Evolutionary conservation across 441 rosid species (phyloP).

Genomic region (Brassica hybrid): DNA sequence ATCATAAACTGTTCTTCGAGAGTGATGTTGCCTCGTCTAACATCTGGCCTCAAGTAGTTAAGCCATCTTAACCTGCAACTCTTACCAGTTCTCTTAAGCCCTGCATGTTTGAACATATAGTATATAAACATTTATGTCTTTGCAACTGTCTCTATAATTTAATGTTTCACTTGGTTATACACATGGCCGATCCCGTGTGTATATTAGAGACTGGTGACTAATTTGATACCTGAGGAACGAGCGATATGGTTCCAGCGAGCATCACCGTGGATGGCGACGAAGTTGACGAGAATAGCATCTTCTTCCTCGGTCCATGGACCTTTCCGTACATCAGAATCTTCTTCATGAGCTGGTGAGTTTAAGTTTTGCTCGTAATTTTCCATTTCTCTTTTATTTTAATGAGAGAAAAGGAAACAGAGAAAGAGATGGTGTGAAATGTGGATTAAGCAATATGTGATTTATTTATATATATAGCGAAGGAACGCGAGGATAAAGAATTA

Average conservation of each 20-base stretch:
- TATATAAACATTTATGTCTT: background rate
- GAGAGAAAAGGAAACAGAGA: background rate
- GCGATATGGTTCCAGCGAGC: conserved; percentile 90
- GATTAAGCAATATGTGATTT: conserved; percentile 26
- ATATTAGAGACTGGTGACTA: background rate
- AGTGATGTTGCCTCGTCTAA: conserved; percentile 83
- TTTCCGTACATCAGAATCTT: conserved; percentile 61
- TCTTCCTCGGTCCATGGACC: conserved; percentile 95
- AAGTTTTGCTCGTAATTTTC: conserved; percentile 44
- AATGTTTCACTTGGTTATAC: no score
- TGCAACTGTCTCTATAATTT: background rate
- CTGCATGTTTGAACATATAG: conserved; percentile 40
- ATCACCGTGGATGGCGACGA: conserved; percentile 75
- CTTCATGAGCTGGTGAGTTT: conserved; percentile 46
- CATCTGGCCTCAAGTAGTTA: conserved; percentile 82
- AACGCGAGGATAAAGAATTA: conserved; percentile 28
- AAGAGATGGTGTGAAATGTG: conserved; percentile 33
- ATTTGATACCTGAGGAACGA: conserved; percentile 62
- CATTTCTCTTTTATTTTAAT: conserved; percentile 42
- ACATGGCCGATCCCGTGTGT: background rate
- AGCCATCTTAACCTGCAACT: conserved; percentile 96
- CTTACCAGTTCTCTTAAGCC: conserved; percentile 85
- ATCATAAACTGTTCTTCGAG: conserved; percentile 84
- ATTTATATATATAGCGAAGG: conserved; percentile 39
- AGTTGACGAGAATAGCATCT: conserved; percentile 63